phyloP scores from a whole-genome alignment of 169 alveolate species.

The Toxoplasma gondii region DNA sequence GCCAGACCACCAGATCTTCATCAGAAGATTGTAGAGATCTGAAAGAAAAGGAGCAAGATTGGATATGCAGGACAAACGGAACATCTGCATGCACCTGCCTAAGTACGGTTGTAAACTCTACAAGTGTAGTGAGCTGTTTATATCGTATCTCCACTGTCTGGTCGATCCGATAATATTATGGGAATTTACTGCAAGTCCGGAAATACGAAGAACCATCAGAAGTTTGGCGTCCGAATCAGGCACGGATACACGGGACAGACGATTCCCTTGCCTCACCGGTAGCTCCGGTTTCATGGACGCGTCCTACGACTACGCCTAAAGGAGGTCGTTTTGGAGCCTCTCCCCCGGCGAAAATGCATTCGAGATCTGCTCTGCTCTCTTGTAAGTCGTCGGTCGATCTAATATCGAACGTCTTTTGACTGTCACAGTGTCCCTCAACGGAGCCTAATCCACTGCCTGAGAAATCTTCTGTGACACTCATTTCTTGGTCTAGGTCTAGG shows the following conservation, averaged over 20 bases:
- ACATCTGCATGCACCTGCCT: too few relatives aligned
- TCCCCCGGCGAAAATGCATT: conserved; percentile 34
- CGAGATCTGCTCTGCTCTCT: conserved; percentile 12
- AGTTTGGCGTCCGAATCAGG: too few relatives aligned
- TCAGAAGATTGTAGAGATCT: conserved; percentile 10
- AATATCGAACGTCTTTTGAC: background rate
- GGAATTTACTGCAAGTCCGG: too few relatives aligned
- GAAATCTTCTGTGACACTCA: background rate
- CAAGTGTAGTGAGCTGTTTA: too few relatives aligned
- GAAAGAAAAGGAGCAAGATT: background rate
- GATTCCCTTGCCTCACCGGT: background rate
- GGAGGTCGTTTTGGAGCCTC: conserved; percentile 34
- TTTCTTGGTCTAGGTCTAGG: background rate
- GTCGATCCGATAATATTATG: too few relatives aligned
- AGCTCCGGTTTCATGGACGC: conserved; percentile 26
- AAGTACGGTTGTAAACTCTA: too few relatives aligned
- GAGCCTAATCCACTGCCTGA: background rate
- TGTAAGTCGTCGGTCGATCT: conserved; percentile 16
- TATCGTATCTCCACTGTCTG: too few relatives aligned
- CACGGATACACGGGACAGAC: too few relatives aligned
- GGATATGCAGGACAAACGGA: background rate
- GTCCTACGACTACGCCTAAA: conserved; percentile 15
- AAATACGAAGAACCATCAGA: too few relatives aligned
- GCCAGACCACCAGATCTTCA: conserved; percentile 42
- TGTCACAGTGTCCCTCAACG: conserved; percentile 28